Percentiles rank a stretch among this genome's conserved stretches.
Evolutionary conservation across 495 filamentous ascomycete genomes (phyloP).

Genomic region (Cercophora samala): DNA sequence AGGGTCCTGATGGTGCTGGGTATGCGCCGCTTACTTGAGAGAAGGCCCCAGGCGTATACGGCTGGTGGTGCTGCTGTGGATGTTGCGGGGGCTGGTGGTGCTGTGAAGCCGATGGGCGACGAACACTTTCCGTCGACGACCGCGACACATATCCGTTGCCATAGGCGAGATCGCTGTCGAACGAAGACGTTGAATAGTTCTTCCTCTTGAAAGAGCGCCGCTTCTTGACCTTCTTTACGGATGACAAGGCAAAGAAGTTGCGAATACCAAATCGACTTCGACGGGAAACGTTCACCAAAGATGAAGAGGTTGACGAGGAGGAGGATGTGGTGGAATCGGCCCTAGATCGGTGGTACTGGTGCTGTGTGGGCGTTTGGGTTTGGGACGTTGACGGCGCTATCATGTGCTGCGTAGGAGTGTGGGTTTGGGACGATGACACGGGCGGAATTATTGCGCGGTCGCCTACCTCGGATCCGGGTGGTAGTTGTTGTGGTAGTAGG

Average conservation of each 20-base stretch:
- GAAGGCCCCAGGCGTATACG: slow-evolving; percentile 5
- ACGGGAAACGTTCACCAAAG: slow-evolving; percentile 45
- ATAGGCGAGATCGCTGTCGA: slow-evolving; percentile 54
- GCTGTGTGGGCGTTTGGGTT: slow-evolving; percentile 26
- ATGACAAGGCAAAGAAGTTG: slow-evolving; percentile 41
- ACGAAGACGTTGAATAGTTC: slow-evolving; percentile 48
- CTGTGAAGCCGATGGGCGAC: slow-evolving; percentile 7
- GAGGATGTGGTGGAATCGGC: slow-evolving; percentile 39
- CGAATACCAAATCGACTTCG: slow-evolving; percentile 42
- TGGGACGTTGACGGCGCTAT: slow-evolving; percentile 26
- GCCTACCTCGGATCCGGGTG: background rate
- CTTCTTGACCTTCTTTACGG: slow-evolving; percentile 44
- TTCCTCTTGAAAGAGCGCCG: slow-evolving; percentile 42
- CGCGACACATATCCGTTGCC: slow-evolving; percentile 51
- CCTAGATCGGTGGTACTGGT: slow-evolving; percentile 15
- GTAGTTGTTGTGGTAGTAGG: slow-evolving; percentile 16
- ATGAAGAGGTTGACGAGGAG: slow-evolving; percentile 47
- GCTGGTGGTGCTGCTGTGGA: slow-evolving; percentile 20
- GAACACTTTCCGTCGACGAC: slow-evolving; percentile 29
- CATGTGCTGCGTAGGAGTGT: slow-evolving; percentile 21
- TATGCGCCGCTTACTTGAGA: slow-evolving; percentile 5
- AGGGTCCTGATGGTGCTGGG: slow-evolving; percentile 15
- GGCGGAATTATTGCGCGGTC: background rate
- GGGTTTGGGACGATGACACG: slow-evolving; percentile 31
- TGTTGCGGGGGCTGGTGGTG: slow-evolving; percentile 14